Conservation (phyloP, 306 rosid genomes). For the Fagus sylvatica region DNA sequence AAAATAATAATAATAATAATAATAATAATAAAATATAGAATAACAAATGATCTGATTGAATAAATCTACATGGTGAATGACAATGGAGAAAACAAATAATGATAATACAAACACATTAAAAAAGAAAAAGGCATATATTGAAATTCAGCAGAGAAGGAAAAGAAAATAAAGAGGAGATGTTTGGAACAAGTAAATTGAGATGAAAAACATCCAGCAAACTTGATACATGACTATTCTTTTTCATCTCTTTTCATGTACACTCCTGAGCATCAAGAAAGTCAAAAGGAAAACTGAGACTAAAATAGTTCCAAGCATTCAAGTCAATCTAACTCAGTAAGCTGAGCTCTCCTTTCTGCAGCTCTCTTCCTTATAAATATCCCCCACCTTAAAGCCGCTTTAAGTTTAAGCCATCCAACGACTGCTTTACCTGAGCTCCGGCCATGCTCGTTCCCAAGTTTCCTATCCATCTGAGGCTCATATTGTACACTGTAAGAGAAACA, state of each 20-base stretch:
- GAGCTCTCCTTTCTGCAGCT: conserved; percentile 88
- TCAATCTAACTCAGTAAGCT: conserved; percentile 73
- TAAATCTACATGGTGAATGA: neutral
- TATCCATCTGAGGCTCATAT: conserved; percentile 57
- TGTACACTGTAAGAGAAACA: conserved; percentile 54
- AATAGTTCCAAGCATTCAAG: conserved; percentile 18
- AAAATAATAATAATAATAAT: no score
- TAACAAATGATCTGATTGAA: neutral
- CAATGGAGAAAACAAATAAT: neutral
- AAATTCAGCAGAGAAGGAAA: neutral
- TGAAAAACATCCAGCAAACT: neutral
- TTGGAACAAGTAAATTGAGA: neutral
- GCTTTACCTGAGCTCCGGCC: conserved; percentile 69
- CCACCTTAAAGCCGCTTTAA: conserved; percentile 92
- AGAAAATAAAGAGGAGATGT: neutral
- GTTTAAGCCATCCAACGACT: conserved; percentile 89
- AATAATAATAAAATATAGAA: neutral
- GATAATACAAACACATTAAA: neutral
- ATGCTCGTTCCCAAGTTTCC: conserved; percentile 40
- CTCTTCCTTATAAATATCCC: conserved; percentile 75
- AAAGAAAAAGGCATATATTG: neutral
- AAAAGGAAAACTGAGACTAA: neutral
- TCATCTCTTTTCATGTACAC: neutral
- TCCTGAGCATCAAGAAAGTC: neutral
- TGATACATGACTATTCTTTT: neutral